These are phyloP conservation scores for Coemansia umbellata DNA, from an alignment of 192 early-diverging fungal genomes.

Conservation along the genomic window DNA sequence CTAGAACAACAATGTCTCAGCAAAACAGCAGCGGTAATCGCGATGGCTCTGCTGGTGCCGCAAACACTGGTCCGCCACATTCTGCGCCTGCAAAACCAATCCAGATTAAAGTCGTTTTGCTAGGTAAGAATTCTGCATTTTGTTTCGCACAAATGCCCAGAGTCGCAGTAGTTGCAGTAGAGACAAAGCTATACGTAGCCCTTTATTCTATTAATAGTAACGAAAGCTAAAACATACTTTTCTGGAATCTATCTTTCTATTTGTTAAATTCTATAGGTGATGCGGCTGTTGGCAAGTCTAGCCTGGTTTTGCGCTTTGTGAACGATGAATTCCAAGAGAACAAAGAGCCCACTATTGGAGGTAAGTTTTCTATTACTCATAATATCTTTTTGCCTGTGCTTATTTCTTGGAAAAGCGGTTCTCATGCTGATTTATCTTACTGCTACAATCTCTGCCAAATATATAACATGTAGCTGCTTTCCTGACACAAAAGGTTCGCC, in stretches of 20 bases:
- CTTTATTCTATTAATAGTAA: too few species aligned
- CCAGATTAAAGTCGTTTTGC: slow-evolving; percentile 95
- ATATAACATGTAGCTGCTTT: slow-evolving; percentile 59
- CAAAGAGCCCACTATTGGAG: slow-evolving; percentile 97
- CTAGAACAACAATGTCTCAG: too few species aligned
- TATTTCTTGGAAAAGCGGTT: too few species aligned
- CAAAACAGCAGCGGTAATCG: slow-evolving; percentile 19
- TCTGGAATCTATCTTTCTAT: too few species aligned
- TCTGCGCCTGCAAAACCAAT: slow-evolving; percentile 66
- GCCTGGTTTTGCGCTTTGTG: slow-evolving; percentile 91
- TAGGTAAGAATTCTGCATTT: slow-evolving; percentile 48
- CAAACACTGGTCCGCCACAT: slow-evolving; percentile 9
- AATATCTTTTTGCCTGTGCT: too few species aligned
- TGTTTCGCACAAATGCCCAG: too few species aligned
- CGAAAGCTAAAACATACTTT: too few species aligned
- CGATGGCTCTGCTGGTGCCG: slow-evolving; percentile 15
- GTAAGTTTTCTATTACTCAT: slow-evolving; percentile 24
- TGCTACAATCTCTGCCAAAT: not conserved
- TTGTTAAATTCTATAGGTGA: slow-evolving; percentile 61
- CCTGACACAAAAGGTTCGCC: slow-evolving; percentile 88
- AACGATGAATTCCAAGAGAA: slow-evolving; percentile 94
- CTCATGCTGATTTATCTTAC: not conserved
- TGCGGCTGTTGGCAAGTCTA: slow-evolving; percentile 98
- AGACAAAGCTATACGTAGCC: not conserved
- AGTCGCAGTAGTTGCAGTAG: not conserved